Evolutionary conservation across 2,329 filamentous ascomycete species (phyloP).

Genomic region (Fusarium floridanum): DNA sequence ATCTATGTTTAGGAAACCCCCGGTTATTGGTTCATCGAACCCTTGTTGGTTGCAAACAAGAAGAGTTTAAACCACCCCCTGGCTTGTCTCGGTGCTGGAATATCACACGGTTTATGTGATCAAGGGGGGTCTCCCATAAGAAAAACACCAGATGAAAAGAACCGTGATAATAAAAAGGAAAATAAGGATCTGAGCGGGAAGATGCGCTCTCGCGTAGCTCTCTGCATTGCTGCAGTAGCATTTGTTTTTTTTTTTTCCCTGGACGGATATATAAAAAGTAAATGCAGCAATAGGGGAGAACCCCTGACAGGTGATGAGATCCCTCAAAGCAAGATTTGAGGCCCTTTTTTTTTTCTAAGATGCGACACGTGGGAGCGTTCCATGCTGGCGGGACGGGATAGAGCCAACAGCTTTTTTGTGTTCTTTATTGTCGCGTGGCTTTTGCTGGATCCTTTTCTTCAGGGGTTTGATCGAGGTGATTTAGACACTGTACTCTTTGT

Average conservation of each 20-base stretch:
- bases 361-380: slow-evolving; percentile 36
- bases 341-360: slow-evolving; percentile 8
- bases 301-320: slow-evolving; percentile 5
- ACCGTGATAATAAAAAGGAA: not conserved
- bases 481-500: not conserved
- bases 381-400: slow-evolving; percentile 33
- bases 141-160: not conserved
- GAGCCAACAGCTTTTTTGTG: slow-evolving; percentile 24
- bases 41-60: not conserved
- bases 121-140: too few relatives aligned
- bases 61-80: not conserved
- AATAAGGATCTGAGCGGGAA: slow-evolving; percentile 12
- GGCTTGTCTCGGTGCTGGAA: slow-evolving; percentile 2
- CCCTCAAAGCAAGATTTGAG: slow-evolving; percentile 16
- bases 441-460: not conserved
- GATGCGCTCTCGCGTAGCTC: slow-evolving; percentile 13
- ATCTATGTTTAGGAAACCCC: slow-evolving; percentile 5
- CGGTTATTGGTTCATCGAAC: not conserved
- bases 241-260: not conserved
- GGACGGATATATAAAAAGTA: not conserved
- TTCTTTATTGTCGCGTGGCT: not conserved
- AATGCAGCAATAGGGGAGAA: not conserved
- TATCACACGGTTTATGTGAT: not conserved
- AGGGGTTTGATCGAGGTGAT: not conserved
- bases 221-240: slow-evolving; percentile 1